phyloP scores from a whole-genome alignment of 2,329 filamentous ascomycete genomes.

The Colletotrichum cuscutae region DNA sequence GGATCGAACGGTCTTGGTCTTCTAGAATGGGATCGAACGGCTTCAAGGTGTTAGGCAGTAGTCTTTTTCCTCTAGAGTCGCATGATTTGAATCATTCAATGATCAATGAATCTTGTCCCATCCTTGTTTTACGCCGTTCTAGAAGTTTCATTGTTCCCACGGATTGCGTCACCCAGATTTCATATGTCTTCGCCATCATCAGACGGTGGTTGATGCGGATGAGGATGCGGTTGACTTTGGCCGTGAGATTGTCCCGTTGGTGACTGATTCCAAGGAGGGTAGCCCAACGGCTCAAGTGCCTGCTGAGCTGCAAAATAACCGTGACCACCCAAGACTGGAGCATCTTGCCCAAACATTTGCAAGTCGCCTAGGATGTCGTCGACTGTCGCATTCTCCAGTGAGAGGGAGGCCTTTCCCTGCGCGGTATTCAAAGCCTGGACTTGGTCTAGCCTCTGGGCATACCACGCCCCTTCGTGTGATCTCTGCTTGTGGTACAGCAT shows the following conservation, averaged over 20 bases:
- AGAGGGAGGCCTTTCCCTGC: background rate
- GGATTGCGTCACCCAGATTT: background rate
- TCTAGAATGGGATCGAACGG: background rate
- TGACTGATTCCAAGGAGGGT: background rate
- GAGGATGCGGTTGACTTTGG: background rate
- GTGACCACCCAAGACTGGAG: background rate
- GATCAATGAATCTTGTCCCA: background rate
- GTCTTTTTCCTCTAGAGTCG: background rate
- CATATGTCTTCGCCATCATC: slow-evolving; percentile 10
- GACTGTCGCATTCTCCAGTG: slow-evolving; percentile 20
- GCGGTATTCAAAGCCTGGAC: background rate
- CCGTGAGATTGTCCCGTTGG: background rate
- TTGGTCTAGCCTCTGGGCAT: slow-evolving; percentile 36
- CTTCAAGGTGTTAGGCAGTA: too few species aligned
- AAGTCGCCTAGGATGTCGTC: slow-evolving; percentile 33
- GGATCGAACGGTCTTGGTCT: background rate
- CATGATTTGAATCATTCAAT: background rate
- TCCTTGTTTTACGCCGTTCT: background rate
- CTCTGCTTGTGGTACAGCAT: slow-evolving; percentile 34
- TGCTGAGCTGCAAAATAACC: slow-evolving; percentile 9
- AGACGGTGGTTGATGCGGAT: background rate
- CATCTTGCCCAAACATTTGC: slow-evolving; percentile 31
- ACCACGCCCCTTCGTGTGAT: slow-evolving; percentile 37
- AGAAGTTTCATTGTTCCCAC: background rate
- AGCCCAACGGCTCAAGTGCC: background rate